Evolutionary conservation across 805 yeast genomes (phyloP), one percentile per base, ranked within the genome.

Genomic region (Kodamaea nitidulidarum): DNA sequence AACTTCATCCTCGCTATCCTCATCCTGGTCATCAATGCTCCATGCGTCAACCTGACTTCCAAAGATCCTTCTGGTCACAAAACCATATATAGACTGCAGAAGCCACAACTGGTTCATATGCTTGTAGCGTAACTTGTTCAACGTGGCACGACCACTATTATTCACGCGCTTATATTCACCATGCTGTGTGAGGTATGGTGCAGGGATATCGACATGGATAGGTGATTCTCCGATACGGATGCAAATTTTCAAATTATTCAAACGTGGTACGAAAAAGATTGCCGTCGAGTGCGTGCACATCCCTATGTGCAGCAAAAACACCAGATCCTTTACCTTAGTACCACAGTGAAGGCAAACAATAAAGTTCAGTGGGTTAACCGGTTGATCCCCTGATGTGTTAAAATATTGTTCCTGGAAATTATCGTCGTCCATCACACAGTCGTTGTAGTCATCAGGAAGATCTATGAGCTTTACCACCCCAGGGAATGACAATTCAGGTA

Each of bases 161-260:
- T 79, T 68, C 14, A 73, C 73, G 7, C 67, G 65, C 22, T 84
- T 84, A 3, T 81, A 73, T 55, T 85, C 93, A 15, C 95, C 95
- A 57, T 84, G 88, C 4, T 69, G 66, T 39, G 86, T 83, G 53
- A 85, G 61, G 52, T 83, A 85, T 10, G 91, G 93, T 0, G 86
- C 84, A 40, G 75, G 75, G 45, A 75, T 67, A 7, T 65, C 54
- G 2, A 61, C 42, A 24, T 52, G 58, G 7, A 59, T 44, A 2
- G 46, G 58, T 26, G 54, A 49, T 9, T 42, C 45, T 2, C 58
- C 61, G 18, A 59, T 48, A 27, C 50, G 51, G 4, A 58, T 52
- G 17, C 54, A 45, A 2, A 60, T 44, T 32, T 59, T 40, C 40
- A 58, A 42, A 35, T 41, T 27, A 53, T 62, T 57, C 54, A 48